A percentile compares a stretch with the other conserved stretches of the same genome.
Evolutionary conservation across 768 basidiomycete genomes (phyloP).

Genomic region (Arthromyces matolae): DNA sequence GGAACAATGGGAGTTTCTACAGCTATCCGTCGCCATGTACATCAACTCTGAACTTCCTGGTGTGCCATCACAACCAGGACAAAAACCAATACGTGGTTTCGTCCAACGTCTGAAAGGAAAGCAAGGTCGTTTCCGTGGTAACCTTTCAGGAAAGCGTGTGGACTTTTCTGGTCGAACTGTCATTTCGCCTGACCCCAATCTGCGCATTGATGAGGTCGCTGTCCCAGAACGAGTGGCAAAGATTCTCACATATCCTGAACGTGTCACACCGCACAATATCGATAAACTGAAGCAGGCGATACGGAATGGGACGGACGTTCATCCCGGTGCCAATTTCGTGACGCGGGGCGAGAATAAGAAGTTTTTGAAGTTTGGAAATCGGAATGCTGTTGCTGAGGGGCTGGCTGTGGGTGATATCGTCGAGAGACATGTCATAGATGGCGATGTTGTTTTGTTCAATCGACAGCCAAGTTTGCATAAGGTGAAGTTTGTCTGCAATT

Average conservation of each 20-base stretch:
- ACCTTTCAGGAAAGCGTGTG: slow-evolving; percentile 97
- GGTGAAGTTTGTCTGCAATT: slow-evolving; percentile 32
- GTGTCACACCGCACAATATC: slow-evolving; percentile 90
- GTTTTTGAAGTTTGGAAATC: slow-evolving; percentile 83
- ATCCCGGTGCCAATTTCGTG: slow-evolving; percentile 96
- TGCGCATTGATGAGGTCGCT: slow-evolving; percentile 97
- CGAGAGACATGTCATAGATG: slow-evolving; percentile 91
- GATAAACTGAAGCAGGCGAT: slow-evolving; percentile 70
- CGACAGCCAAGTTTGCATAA: slow-evolving; percentile 98
- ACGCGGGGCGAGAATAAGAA: slow-evolving; percentile 84
- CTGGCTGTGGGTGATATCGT: slow-evolving; percentile 87
- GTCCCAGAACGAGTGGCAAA: slow-evolving; percentile 95
- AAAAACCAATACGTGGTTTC: slow-evolving; percentile 95
- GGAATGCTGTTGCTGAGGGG: slow-evolving; percentile 74
- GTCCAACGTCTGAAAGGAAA: slow-evolving; percentile 98
- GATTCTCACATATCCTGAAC: slow-evolving; percentile 93
- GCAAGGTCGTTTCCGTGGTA: slow-evolving; percentile 97
- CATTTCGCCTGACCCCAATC: slow-evolving; percentile 98
- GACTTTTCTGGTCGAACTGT: slow-evolving; percentile 98
- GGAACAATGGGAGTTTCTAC: slow-evolving; percentile 99
- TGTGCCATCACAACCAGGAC: slow-evolving; percentile 78
- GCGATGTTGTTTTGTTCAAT: slow-evolving; percentile 96
- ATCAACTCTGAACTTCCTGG: slow-evolving; percentile 97
- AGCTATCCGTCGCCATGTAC: slow-evolving; percentile 93
- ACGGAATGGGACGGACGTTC: slow-evolving; percentile 82